Base-by-base conservation (phyloP, 352 stramenopile species). In the Phytophthora uliginosa region DNA sequence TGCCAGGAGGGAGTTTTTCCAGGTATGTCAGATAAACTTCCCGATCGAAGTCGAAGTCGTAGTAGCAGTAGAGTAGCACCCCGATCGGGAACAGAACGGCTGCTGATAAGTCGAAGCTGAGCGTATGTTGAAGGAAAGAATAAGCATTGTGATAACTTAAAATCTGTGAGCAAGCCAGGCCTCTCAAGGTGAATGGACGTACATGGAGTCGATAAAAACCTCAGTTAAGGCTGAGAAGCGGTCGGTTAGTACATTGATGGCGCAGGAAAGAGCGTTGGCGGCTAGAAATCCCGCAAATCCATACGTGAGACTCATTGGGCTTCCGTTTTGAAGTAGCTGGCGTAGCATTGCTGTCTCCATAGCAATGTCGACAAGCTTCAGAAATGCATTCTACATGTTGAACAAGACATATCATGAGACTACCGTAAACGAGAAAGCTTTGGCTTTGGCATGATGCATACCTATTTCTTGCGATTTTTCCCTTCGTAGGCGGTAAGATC, bases 141-240 rank as follows among this genome's bases (percentile, higher is more conserved):
- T 34, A 15, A 34, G 18, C 3, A 34, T n/a, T 47, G 9, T 40
- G 4, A 52, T 28, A 26, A 5, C 3, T 52, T 15, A 15, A 13
- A 28, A 18, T 52, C 7, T 52, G 17, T 24, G 2, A 52, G 1
- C 18, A 52, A 52, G 18, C 20, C 7, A 15, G 4, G 4, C 45
- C 7, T 15, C 45, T 26, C 18, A 18, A 34, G 8, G 8, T 22
- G 1, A 55, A 34, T 18, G 15, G 15, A 53, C 40, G 38, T 82
- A 84, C 77, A 70, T 51, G 2, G 58, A 62, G 42, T 84, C 74
- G 18, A 84, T 54, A 22, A 82, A 24, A 7, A 82, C 58, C 17
- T 82, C 77, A 5, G 66, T 66, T 26, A 82, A 54, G 0, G 63
- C 66, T 12, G 66, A 75, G 48, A 70, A 63, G 12, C 31, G 42